Percentiles rank a stretch among this genome's conserved stretches.
phyloP scores from a whole-genome alignment of 768 basidiomycete genomes.

The Lentinula guzmanii region DNA sequence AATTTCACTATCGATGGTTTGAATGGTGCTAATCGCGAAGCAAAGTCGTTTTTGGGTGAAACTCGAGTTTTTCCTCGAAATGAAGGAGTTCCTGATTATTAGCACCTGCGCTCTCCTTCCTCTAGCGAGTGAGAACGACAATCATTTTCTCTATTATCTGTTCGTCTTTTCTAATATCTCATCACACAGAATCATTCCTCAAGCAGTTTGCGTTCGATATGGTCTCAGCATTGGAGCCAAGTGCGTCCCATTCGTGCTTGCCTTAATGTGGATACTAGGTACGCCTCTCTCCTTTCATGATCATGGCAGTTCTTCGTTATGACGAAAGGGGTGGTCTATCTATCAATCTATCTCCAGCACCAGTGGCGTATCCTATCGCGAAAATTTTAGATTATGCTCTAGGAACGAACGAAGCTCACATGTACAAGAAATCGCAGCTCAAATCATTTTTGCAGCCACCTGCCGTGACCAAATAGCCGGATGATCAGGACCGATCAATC shows the following conservation, averaged over 20 bases:
- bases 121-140: conserved; percentile 59
- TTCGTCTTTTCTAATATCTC: not conserved
- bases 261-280: conserved; percentile 54
- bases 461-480: too few species aligned
- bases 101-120: conserved; percentile 21
- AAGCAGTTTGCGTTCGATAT: conserved; percentile 71
- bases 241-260: conserved; percentile 70
- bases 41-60: conserved; percentile 77
- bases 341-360: conserved; percentile 33
- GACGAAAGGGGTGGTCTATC: conserved; percentile 34
- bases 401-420: conserved; percentile 64
- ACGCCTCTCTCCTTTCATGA: not conserved
- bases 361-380: conserved; percentile 78
- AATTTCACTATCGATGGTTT: too few species aligned
- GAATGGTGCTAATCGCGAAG: not conserved
- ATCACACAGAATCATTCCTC: conserved; percentile 50
- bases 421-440: conserved; percentile 78
- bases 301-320: not conserved
- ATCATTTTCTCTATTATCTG: conserved; percentile 17
- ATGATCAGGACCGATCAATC: too few species aligned
- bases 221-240: conserved; percentile 76
- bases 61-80: conserved; percentile 5
- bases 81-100: not conserved
- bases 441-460: conserved; percentile 59
- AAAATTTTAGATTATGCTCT: conserved; percentile 78